phyloP scores from a whole-genome alignment of 164 flowering plant genomes.

The Vitis labrusca region DNA sequence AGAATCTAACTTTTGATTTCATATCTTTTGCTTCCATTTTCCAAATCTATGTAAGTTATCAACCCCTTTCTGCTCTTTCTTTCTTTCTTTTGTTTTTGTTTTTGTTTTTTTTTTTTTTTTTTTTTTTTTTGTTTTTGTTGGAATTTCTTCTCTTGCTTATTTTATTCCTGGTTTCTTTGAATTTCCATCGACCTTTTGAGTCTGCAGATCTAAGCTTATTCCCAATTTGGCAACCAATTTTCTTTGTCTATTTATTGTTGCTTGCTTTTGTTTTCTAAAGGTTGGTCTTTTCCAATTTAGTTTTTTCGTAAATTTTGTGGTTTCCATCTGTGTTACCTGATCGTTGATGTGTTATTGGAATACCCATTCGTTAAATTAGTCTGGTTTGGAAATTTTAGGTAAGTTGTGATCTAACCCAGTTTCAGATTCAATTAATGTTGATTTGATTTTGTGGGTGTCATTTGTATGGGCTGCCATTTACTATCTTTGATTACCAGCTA shows the following conservation, averaged over 20 bases:
- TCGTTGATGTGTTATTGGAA: not conserved
- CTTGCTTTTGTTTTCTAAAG: not conserved
- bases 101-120: not conserved
- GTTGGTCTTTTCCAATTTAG: not conserved
- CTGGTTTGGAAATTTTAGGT: no score
- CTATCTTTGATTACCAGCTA: not conserved
- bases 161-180: not conserved
- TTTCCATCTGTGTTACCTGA: no score
- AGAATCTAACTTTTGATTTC: not conserved
- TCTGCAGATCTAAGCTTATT: constrained; percentile 7
- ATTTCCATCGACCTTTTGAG: not conserved
- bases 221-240: not conserved
- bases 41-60: not conserved
- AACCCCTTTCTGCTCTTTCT: not conserved
- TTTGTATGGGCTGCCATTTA: not conserved
- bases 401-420: no score
- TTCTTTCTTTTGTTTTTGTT: not conserved
- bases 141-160: no score
- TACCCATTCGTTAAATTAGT: constrained; percentile 9
- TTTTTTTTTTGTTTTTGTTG: not conserved
- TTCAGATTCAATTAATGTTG: not conserved
- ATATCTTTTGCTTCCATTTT: not conserved
- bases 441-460: constrained; percentile 3
- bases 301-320: not conserved
- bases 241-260: not conserved